Percentiles rank a stretch among this genome's conserved stretches.
Conservation (phyloP, 371 early-diverging fungal species). For the Phascolomyces articulosus region DNA sequence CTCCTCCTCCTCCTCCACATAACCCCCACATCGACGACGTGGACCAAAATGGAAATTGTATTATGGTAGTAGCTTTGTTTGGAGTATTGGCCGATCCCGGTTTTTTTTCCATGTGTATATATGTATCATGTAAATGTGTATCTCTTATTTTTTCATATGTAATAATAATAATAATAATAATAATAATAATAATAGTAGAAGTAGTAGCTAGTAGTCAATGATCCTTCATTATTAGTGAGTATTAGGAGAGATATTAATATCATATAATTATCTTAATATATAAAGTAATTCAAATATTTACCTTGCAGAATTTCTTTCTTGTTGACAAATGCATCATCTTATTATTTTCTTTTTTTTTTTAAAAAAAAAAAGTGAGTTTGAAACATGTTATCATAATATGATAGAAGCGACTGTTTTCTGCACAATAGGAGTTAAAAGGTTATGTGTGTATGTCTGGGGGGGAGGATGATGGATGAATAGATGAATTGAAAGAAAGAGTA, state of each 20-base stretch:
- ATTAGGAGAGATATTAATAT: no score
- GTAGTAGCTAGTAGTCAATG: no score
- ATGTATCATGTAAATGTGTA: not conserved
- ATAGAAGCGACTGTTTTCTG: not conserved
- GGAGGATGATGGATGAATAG: not conserved
- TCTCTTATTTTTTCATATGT: no score
- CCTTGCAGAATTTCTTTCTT: no score
- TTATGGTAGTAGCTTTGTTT: not conserved
- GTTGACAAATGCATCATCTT: no score
- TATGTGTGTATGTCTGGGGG: not conserved
- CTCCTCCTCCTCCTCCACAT: not conserved
- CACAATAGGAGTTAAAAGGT: not conserved
- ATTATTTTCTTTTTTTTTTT: not conserved
- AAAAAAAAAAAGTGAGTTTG: not conserved
- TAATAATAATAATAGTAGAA: no score
- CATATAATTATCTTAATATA: no score
- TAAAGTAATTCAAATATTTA: no score
- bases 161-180: no score
- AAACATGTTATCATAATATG: constrained; percentile 1
- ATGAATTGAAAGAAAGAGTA: not conserved
- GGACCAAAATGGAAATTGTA: constrained; percentile 15
- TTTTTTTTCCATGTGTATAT: not conserved
- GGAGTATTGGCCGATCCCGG: constrained; percentile 11
- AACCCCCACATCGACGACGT: constrained; percentile 7
- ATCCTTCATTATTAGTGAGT: no score